These are phyloP conservation scores for Rhodotorula babjevae DNA, from an alignment of 768 basidiomycete genomes.

Conservation along the genomic window DNA sequence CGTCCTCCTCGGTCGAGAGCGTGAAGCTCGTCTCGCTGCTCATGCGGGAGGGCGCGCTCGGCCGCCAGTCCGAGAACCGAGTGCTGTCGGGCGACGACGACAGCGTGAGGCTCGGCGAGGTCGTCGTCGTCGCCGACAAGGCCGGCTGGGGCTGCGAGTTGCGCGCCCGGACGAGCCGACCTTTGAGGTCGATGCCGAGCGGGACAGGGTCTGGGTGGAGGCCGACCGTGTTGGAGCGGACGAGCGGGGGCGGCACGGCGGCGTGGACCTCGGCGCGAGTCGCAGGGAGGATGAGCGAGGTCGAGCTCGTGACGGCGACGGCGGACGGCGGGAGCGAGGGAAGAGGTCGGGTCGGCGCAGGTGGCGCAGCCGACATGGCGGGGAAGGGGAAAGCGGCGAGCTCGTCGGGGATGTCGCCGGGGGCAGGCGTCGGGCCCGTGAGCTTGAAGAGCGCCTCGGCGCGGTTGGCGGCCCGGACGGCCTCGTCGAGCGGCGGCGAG, in stretches of 20 bases:
- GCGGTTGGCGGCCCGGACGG: background rate
- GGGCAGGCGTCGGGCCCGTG: conserved; percentile 19
- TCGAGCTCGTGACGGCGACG: background rate
- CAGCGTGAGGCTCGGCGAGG: background rate
- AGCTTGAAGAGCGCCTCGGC: conserved; percentile 28
- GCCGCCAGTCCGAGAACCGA: conserved; percentile 21
- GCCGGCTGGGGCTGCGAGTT: background rate
- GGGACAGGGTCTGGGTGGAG: conserved; percentile 17
- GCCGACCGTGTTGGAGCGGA: conserved; percentile 23
- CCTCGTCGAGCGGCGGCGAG: conserved; percentile 11
- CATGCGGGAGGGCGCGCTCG: background rate
- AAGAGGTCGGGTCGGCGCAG: background rate
- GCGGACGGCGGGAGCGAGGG: conserved; percentile 2
- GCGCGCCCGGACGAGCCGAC: conserved; percentile 22
- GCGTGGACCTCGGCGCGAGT: background rate
- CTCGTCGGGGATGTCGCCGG: conserved; percentile 9
- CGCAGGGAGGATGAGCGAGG: conserved; percentile 7
- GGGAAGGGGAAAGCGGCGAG: conserved; percentile 27
- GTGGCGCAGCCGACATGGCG: background rate
- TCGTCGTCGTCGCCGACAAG: no score
- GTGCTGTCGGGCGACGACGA: conserved; percentile 11
- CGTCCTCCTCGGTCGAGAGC: background rate
- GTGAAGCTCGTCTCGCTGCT: conserved; percentile 28
- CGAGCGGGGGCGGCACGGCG: background rate
- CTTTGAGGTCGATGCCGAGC: conserved; percentile 31